A percentile compares a stretch with the other conserved stretches of the same genome.
Conservation (phyloP, 108 stramenopile species). For the Cyclostephanos tholiformis region DNA sequence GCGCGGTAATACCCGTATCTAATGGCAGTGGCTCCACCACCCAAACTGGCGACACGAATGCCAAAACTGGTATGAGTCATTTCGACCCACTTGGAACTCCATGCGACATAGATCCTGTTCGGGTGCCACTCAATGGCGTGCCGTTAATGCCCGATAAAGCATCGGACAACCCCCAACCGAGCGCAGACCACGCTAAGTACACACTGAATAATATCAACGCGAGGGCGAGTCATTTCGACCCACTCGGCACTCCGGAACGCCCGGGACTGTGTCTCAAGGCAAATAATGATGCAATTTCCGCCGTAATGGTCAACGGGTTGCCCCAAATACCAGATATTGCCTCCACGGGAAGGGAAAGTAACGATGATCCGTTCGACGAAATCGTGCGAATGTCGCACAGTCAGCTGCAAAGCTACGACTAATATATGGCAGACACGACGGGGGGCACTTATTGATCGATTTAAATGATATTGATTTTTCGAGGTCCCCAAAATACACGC, state of each 20-base stretch:
- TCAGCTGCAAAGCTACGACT: background rate
- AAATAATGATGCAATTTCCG: background rate
- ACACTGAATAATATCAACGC: background rate
- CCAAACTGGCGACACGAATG: background rate
- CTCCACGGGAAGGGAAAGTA: background rate
- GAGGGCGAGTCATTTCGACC: slow-evolving; percentile 27
- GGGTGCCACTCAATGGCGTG: background rate
- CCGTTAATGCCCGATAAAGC: background rate
- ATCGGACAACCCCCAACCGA: background rate
- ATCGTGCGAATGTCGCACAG: slow-evolving; percentile 19
- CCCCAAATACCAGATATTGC: slow-evolving; percentile 15
- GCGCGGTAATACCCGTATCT: background rate
- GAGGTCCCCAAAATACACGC: background rate
- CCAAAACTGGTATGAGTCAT: background rate
- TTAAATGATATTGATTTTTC: background rate
- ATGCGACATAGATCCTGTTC: background rate
- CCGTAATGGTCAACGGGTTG: background rate
- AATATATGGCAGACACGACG: background rate
- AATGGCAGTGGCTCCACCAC: background rate
- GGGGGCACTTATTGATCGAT: background rate
- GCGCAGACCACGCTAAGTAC: background rate
- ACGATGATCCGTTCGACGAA: slow-evolving; percentile 40
- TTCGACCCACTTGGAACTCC: slow-evolving; percentile 11
- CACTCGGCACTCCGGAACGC: slow-evolving; percentile 33
- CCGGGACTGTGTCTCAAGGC: background rate